A percentile compares a stretch with the other conserved stretches of the same genome.
Evolutionary conservation across 176 grass and related monocot species (phyloP).

Genomic region (sorghum (Sorghum bicolor)): DNA sequence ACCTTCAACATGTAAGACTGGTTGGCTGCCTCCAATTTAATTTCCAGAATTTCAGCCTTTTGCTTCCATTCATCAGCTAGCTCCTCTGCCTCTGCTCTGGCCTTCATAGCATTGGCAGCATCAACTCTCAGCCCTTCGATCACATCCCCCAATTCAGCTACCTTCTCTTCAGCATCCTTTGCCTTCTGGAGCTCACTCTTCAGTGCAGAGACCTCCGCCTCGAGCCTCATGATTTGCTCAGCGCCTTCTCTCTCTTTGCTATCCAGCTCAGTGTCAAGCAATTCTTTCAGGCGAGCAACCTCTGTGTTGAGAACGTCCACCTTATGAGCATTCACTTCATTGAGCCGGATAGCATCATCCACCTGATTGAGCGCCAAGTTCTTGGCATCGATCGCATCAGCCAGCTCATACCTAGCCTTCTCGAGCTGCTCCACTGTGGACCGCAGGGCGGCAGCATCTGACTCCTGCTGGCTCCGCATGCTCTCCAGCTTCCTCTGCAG

Average conservation of each 20-base stretch:
- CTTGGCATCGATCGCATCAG: constrained; percentile 57
- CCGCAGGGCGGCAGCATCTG: constrained; percentile 26
- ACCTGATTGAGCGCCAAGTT: constrained; percentile 47
- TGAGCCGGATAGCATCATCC: constrained; percentile 42
- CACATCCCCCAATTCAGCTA: constrained; percentile 32
- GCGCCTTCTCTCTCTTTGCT: constrained; percentile 37
- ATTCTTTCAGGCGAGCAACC: constrained; percentile 38
- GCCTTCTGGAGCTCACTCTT: constrained; percentile 42
- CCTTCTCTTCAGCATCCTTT: constrained; percentile 39
- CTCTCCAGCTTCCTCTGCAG: constrained; percentile 55
- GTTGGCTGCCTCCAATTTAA: constrained; percentile 54
- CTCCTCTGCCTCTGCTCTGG: constrained; percentile 33
- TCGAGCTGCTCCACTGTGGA: constrained; percentile 49
- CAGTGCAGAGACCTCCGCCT: constrained; percentile 9
- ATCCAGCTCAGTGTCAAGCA: constrained; percentile 40
- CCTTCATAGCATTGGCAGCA: constrained; percentile 30
- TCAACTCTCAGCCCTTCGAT: constrained; percentile 41
- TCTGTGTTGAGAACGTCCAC: constrained; percentile 49
- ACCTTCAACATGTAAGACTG: constrained; percentile 45
- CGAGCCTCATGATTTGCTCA: constrained; percentile 38
- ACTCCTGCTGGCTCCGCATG: constrained; percentile 46
- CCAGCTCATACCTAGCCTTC: constrained; percentile 54
- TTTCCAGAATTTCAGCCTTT: constrained; percentile 42
- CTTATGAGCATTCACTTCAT: constrained; percentile 55
- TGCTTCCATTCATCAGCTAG: constrained; percentile 44